Percentiles rank a stretch among this genome's conserved stretches.
Evolutionary conservation across 768 basidiomycete species (phyloP).

Genomic region (Tricholoma terreum): DNA sequence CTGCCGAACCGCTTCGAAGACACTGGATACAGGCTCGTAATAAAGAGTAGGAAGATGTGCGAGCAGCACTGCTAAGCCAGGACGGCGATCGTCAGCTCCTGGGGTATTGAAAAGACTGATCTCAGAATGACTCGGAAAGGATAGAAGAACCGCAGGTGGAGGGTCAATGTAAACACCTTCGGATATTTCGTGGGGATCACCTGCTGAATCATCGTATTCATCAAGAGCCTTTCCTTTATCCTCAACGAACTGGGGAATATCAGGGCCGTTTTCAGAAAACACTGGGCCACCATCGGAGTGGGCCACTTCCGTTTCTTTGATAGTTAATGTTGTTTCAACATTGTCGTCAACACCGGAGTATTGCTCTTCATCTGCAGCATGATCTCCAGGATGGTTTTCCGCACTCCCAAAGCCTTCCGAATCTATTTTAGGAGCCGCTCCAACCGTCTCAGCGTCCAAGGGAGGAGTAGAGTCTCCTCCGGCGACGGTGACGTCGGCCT

Average conservation of each 20-base stretch:
- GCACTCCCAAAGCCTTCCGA: background rate
- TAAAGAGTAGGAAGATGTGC: conserved; percentile 66
- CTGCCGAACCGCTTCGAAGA: conserved; percentile 71
- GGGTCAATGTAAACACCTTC: conserved; percentile 74
- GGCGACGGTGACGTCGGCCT: background rate
- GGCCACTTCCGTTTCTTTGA: background rate
- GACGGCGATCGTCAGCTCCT: conserved; percentile 20
- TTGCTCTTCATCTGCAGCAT: background rate
- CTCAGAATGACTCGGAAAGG: conserved; percentile 34
- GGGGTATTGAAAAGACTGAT: conserved; percentile 60
- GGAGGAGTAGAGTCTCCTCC: background rate
- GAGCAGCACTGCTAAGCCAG: conserved; percentile 46
- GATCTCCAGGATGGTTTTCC: background rate
- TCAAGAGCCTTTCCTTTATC: background rate
- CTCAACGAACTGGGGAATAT: background rate
- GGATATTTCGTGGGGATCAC: conserved; percentile 57
- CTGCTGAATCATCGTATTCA: conserved; percentile 13
- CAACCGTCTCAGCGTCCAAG: background rate
- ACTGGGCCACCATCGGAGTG: background rate
- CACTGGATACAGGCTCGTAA: conserved; percentile 67
- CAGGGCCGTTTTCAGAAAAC: background rate
- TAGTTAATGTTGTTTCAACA: background rate
- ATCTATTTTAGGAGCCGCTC: background rate
- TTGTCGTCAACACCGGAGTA: background rate
- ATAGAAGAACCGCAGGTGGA: conserved; percentile 65